These are phyloP conservation scores for Colletotrichum sansevieriae DNA, from an alignment of 2,329 filamentous ascomycete species.

Conservation along the genomic window DNA sequence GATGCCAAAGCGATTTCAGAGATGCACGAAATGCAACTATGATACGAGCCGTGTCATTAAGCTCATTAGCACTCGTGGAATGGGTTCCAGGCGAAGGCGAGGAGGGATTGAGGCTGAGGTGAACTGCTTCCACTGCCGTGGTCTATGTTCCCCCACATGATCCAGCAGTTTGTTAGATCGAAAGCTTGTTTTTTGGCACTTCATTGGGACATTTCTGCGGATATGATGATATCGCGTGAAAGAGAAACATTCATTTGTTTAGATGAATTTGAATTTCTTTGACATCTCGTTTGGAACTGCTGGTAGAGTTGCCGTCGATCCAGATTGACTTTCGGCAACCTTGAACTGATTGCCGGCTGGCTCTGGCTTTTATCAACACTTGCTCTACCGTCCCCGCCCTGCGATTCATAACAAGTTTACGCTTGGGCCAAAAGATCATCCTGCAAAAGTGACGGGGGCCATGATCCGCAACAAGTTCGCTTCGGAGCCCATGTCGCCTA, in stretches of 20 bases:
- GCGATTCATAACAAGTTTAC: neutral
- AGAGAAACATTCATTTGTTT: conserved; percentile 12
- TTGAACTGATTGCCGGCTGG: conserved; percentile 1
- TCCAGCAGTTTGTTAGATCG: neutral
- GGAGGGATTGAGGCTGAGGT: neutral
- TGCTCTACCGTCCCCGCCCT: conserved; percentile 5
- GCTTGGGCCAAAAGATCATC: conserved; percentile 9
- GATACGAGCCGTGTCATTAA: conserved; percentile 28
- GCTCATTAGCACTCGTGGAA: conserved; percentile 12
- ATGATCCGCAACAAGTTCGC: too few relatives aligned
- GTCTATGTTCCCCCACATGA: conserved; percentile 12
- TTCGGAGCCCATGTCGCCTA: neutral
- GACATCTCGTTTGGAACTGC: conserved; percentile 15
- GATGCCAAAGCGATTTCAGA: neutral
- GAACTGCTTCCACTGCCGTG: neutral
- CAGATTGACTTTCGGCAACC: conserved; percentile 13
- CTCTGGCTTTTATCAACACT: conserved; percentile 17
- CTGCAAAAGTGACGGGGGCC: neutral
- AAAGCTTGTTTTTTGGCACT: conserved; percentile 6
- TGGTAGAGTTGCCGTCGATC: conserved; percentile 28
- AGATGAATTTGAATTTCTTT: neutral
- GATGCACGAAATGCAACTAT: neutral
- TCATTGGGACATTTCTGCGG: neutral
- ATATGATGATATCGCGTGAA: neutral
- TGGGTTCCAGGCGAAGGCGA: neutral